phyloP scores from a whole-genome alignment of 768 basidiomycete genomes.

The Inosperma sp. region DNA sequence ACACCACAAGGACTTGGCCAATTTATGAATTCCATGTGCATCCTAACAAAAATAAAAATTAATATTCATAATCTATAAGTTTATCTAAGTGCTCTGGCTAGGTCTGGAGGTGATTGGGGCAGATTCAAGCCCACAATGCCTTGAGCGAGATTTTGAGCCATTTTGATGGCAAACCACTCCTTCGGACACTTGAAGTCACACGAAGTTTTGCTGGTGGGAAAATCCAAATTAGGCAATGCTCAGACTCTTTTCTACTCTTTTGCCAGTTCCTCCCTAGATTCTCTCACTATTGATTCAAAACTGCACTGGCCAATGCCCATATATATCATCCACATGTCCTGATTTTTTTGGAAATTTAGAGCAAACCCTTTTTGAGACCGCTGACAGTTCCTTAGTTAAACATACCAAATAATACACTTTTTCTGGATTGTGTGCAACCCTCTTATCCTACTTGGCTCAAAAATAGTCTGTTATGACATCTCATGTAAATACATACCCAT shows the following conservation, averaged over 20 bases:
- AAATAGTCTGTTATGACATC: too few relatives aligned
- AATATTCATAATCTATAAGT: too few relatives aligned
- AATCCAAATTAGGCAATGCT: background rate
- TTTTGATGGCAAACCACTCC: background rate
- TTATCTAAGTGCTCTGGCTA: too few relatives aligned
- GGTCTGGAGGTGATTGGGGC: too few relatives aligned
- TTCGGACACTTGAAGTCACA: background rate
- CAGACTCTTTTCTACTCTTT: background rate
- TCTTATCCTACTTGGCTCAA: too few relatives aligned
- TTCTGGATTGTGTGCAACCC: too few relatives aligned
- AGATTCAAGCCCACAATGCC: too few relatives aligned
- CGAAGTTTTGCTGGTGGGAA: background rate
- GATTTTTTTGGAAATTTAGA: background rate
- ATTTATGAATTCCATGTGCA: too few relatives aligned
- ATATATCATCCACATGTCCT: background rate
- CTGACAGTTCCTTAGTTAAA: background rate
- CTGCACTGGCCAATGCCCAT: background rate
- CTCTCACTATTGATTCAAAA: background rate
- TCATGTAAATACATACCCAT: too few relatives aligned
- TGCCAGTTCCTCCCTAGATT: background rate
- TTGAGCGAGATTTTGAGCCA: background rate
- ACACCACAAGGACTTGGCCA: too few relatives aligned
- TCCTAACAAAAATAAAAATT: too few relatives aligned
- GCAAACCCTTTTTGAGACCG: background rate
- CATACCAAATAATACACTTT: too few relatives aligned